These are phyloP conservation scores for Thielaviopsis euricoi DNA, from an alignment of 2,329 filamentous ascomycete species.

Conservation along the genomic window DNA sequence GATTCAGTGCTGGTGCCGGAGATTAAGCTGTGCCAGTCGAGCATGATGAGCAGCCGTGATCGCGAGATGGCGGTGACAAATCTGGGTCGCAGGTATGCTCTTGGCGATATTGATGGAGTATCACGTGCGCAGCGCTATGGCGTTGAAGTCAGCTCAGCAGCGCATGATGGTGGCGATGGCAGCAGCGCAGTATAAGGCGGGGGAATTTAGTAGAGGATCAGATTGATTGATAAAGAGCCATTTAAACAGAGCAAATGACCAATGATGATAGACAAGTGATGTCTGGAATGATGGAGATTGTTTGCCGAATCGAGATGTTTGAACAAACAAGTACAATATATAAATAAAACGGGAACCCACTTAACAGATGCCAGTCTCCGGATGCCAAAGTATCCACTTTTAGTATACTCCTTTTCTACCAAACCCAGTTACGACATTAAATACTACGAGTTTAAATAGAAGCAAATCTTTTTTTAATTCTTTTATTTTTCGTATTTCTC, in stretches of 20 bases:
- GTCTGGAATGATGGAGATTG: too few relatives aligned
- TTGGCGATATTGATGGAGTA: conserved; percentile 2
- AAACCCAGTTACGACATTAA: too few relatives aligned
- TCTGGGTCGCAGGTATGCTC: neutral
- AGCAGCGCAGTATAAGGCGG: neutral
- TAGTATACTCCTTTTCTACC: neutral
- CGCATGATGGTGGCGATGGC: neutral
- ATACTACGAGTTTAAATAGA: neutral
- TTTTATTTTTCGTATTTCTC: too few relatives aligned
- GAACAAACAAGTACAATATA: too few relatives aligned
- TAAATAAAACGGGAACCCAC: neutral
- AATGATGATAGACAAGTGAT: too few relatives aligned
- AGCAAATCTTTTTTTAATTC: too few relatives aligned
- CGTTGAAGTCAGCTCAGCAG: conserved; percentile 2
- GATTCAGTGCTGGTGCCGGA: conserved; percentile 5
- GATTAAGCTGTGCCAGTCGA: conserved; percentile 1
- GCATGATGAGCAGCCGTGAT: conserved; percentile 3
- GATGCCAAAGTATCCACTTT: neutral
- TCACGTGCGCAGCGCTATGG: conserved; percentile 3
- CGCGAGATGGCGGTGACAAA: neutral
- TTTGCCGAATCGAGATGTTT: too few relatives aligned
- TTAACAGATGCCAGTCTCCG: neutral
- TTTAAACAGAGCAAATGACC: neutral
- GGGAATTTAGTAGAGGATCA: neutral
- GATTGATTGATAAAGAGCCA: neutral